Percentiles rank a stretch among this genome's conserved stretches.
These are phyloP conservation scores for Diversispora eburnea DNA, from an alignment of 192 early-diverging fungal species.

Conservation along the genomic window DNA sequence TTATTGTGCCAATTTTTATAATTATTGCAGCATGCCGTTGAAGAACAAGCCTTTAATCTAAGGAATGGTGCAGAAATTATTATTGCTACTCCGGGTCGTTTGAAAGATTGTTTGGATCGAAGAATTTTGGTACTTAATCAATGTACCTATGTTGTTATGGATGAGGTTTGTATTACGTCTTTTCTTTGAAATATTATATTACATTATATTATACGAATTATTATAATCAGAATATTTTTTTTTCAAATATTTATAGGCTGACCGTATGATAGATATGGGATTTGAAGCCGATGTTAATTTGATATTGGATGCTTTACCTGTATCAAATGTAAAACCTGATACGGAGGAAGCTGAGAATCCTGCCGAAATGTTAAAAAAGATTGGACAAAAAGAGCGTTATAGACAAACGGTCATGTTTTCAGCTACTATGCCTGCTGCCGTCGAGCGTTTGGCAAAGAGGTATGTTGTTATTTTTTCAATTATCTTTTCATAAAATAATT, in stretches of 20 bases:
- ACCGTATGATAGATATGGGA: slow-evolving; percentile 93
- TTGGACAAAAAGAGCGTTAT: slow-evolving; percentile 44
- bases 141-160: slow-evolving; percentile 98
- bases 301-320: slow-evolving; percentile 91
- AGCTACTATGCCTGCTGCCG: slow-evolving; percentile 94
- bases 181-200: slow-evolving; percentile 1
- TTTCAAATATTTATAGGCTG: slow-evolving; percentile 57
- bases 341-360: slow-evolving; percentile 64
- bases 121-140: slow-evolving; percentile 88
- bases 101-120: slow-evolving; percentile 87
- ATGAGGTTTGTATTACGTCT: slow-evolving; percentile 54
- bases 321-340: slow-evolving; percentile 87
- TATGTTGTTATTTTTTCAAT: neutral
- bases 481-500: neutral
- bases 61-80: slow-evolving; percentile 92
- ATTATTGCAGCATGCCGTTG: slow-evolving; percentile 71
- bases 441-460: slow-evolving; percentile 90
- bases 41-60: slow-evolving; percentile 85
- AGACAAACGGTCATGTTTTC: slow-evolving; percentile 99
- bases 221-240: neutral
- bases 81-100: slow-evolving; percentile 96
- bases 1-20: neutral
- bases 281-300: slow-evolving; percentile 95
- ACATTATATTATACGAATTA: too few relatives aligned
- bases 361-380: slow-evolving; percentile 38